These are phyloP conservation scores for Phytophthora crassamura DNA, from an alignment of 352 stramenopile genomes.

Conservation along the genomic window DNA sequence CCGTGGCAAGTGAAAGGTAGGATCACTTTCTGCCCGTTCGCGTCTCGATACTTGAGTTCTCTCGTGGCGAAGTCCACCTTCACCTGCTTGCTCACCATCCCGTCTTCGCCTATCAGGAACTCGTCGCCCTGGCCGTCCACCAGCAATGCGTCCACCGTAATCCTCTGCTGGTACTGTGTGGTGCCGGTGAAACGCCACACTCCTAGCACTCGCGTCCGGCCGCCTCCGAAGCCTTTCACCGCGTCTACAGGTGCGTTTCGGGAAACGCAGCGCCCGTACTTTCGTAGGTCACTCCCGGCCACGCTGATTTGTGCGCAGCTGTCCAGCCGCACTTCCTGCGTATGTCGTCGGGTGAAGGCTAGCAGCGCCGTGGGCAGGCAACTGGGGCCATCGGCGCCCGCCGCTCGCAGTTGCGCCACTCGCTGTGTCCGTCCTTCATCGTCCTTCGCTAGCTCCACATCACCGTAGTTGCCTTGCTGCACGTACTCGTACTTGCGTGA, in stretches of 20 bases:
- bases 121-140: constrained; percentile 8
- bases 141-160: constrained; percentile 3
- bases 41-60: constrained; percentile 3
- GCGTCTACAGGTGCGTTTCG: constrained; percentile 5
- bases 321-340: constrained; percentile 9
- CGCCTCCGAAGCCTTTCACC: constrained; percentile 19
- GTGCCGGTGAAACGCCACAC: constrained; percentile 7
- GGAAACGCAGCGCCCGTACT: neutral
- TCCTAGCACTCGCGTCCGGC: neutral
- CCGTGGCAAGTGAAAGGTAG: too few relatives aligned
- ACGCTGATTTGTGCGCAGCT: constrained; percentile 2
- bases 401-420: constrained; percentile 3
- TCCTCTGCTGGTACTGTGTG: constrained; percentile 2
- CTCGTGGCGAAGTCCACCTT: constrained; percentile 13
- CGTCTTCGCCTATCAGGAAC: constrained; percentile 19
- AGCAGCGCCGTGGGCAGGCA: constrained; percentile 12
- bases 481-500: constrained; percentile 7
- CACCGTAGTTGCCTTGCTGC: neutral
- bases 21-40: neutral
- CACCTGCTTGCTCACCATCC: constrained; percentile 4
- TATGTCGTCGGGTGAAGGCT: neutral
- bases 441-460: neutral
- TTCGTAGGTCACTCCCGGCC: neutral
- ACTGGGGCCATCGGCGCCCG: neutral
- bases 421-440: neutral